A percentile compares a stretch with the other conserved stretches of the same genome.
Evolutionary conservation across 2,329 filamentous ascomycete genomes (phyloP).

Genomic region (Neobulgaria alba): DNA sequence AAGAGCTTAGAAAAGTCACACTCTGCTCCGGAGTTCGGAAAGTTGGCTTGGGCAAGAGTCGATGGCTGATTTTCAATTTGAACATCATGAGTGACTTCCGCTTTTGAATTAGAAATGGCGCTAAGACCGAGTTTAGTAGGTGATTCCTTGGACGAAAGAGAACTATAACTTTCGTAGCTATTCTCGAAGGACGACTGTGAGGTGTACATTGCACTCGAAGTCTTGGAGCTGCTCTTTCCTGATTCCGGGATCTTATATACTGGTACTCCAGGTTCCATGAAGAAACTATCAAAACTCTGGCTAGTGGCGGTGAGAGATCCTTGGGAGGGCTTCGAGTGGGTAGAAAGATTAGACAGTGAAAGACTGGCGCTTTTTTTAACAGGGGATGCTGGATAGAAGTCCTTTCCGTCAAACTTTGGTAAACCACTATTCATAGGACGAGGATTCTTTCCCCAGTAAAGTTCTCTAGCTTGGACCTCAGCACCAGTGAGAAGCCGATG

Average conservation of each 20-base stretch:
- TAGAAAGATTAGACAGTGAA: neutral
- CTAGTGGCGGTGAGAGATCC: constrained; percentile 1
- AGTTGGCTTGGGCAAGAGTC: neutral
- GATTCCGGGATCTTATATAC: constrained; percentile 13
- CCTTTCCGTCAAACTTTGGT: constrained; percentile 56
- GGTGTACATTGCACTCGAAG: neutral
- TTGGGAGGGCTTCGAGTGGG: neutral
- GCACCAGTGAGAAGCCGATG: constrained; percentile 48
- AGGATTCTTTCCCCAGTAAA: constrained; percentile 53
- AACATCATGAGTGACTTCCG: too few relatives aligned
- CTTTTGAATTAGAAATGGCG: neutral
- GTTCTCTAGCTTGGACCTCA: constrained; percentile 47
- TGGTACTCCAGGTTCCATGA: constrained; percentile 8
- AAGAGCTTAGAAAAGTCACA: constrained; percentile 9
- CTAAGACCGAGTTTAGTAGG: neutral
- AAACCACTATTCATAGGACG: constrained; percentile 40
- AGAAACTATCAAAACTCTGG: constrained; percentile 6
- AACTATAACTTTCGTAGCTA: neutral
- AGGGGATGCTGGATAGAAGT: constrained; percentile 53
- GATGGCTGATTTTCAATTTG: too few relatives aligned
- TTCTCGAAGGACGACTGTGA: neutral
- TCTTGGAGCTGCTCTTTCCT: neutral
- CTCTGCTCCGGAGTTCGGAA: neutral
- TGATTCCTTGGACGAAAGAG: constrained; percentile 1
- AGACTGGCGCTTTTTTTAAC: constrained; percentile 29